These are phyloP conservation scores for Linnemannia schmuckeri DNA, from an alignment of 192 early-diverging fungal species.

Conservation along the genomic window DNA sequence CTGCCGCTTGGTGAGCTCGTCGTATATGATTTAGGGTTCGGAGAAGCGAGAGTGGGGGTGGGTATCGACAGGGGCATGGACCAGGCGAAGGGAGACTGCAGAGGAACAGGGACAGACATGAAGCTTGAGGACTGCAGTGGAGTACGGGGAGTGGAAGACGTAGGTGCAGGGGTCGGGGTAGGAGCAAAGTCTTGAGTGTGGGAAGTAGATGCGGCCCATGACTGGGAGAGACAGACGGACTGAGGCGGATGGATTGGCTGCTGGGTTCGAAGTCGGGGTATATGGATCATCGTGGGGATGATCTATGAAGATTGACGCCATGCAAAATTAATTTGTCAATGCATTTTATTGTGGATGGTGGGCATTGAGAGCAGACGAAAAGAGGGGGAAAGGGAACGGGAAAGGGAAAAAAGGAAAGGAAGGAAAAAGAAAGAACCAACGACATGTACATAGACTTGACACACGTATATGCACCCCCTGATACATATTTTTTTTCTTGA, in stretches of 20 bases:
- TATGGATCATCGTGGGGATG: background rate
- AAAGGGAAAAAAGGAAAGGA: background rate
- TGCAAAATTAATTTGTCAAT: background rate
- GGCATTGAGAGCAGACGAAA: background rate
- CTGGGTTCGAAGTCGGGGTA: background rate
- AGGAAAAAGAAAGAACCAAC: background rate
- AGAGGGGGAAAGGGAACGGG: background rate
- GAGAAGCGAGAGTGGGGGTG: background rate
- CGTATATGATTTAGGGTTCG: background rate
- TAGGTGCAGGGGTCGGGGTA: background rate
- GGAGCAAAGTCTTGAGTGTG: background rate
- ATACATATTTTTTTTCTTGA: background rate
- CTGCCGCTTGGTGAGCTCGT: background rate
- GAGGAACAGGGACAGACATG: background rate
- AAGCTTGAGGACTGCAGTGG: background rate
- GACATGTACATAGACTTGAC: background rate
- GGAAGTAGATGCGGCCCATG: background rate
- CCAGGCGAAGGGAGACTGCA: background rate
- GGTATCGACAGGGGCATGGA: background rate
- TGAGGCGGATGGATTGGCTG: background rate
- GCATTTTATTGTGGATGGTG: background rate
- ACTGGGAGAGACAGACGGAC: background rate
- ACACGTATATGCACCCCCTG: background rate
- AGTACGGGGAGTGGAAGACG: background rate
- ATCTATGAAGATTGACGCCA: background rate